Conservation (phyloP, 2,329 filamentous ascomycete species). For the Diplodia corticola region DNA sequence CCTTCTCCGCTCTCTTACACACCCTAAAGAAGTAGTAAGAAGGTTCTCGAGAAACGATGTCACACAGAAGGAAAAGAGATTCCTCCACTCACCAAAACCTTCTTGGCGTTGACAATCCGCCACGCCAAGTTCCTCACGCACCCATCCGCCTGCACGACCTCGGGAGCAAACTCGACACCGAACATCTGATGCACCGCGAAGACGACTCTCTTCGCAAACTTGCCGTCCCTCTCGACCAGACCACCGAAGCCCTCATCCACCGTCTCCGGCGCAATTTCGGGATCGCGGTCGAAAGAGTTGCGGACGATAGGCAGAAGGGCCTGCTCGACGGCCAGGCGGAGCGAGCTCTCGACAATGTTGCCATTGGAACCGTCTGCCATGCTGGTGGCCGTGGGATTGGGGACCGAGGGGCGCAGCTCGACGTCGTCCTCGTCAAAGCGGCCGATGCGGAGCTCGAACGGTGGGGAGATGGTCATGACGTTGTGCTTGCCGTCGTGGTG, state of each 20-base stretch:
- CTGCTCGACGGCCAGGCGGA: constrained; percentile 70
- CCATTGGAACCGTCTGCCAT: neutral
- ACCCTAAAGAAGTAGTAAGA: neutral
- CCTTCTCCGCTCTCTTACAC: no score
- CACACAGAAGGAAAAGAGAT: neutral
- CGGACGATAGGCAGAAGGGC: constrained; percentile 79
- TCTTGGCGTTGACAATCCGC: constrained; percentile 94
- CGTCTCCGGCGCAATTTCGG: constrained; percentile 81
- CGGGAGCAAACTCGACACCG: constrained; percentile 90
- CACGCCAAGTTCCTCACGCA: constrained; percentile 88
- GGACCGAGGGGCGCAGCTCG: constrained; percentile 40
- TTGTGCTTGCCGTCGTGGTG: constrained; percentile 91
- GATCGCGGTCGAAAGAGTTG: constrained; percentile 90
- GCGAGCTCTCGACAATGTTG: constrained; percentile 51
- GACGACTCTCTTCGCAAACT: constrained; percentile 85
- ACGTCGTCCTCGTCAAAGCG: constrained; percentile 76
- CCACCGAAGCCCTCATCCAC: constrained; percentile 81
- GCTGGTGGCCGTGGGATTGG: neutral
- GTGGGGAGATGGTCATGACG: constrained; percentile 89
- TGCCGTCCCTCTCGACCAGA: constrained; percentile 80
- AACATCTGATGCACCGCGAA: constrained; percentile 97
- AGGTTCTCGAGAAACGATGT: no score
- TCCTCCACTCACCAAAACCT: constrained; percentile 73
- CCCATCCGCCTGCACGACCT: constrained; percentile 89
- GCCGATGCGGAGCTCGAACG: constrained; percentile 85